Conservation (phyloP, 2,329 filamentous ascomycete genomes). For the Neofusicoccum cordaticola region DNA sequence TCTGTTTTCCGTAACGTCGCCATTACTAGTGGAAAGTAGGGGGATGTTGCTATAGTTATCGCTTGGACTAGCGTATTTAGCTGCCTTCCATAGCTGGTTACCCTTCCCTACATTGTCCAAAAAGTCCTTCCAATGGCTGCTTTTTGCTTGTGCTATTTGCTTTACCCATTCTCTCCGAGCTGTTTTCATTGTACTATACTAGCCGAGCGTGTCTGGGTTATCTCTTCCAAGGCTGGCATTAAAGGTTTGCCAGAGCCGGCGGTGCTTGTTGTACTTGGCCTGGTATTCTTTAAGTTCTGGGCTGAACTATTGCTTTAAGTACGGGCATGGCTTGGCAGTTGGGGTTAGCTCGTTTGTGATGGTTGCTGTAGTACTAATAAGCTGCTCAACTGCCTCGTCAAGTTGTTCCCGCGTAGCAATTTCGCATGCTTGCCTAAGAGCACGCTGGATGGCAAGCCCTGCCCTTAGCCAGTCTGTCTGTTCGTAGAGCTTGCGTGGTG, state of each 20-base stretch:
- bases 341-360: neutral
- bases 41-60: neutral
- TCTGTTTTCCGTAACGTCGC: neutral
- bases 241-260: neutral
- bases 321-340: neutral
- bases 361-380: neutral
- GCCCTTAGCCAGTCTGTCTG: neutral
- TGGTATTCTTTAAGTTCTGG: neutral
- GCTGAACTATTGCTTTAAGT: neutral
- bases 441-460: neutral
- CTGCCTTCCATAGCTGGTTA: neutral
- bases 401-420: neutral
- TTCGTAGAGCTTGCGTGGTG: neutral
- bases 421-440: neutral
- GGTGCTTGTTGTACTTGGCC: neutral
- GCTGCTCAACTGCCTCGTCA: neutral
- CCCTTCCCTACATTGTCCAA: neutral
- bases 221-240: neutral
- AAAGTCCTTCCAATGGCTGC: slow-evolving; percentile 4
- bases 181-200: neutral
- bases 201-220: neutral
- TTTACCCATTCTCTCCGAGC: neutral
- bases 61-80: neutral
- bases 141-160: neutral
- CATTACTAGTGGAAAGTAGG: neutral